Conservation (phyloP, 1,139 yeast genomes). For the Ashbya aceris region DNA sequence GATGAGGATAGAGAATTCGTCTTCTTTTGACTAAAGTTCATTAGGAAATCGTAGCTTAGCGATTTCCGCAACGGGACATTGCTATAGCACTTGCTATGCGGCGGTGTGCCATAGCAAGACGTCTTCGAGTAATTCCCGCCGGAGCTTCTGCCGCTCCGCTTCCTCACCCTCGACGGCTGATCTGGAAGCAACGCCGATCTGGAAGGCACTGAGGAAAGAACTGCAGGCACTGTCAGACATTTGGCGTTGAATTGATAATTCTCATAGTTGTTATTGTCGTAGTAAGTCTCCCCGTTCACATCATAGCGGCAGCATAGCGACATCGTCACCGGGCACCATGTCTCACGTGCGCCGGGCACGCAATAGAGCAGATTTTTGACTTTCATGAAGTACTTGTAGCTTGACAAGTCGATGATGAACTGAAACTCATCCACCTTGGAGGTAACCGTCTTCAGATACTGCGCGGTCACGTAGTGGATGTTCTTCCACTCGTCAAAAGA, state of each 20-base stretch:
- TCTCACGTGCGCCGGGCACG: conserved; percentile 7
- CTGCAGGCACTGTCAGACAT: conserved; percentile 8
- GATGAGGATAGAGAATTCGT: neutral
- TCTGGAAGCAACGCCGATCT: neutral
- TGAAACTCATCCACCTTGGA: conserved; percentile 22
- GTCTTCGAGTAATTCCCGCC: neutral
- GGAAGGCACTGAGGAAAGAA: neutral
- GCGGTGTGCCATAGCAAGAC: conserved; percentile 1
- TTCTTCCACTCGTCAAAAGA: conserved; percentile 27
- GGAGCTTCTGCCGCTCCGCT: neutral
- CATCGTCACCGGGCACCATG: conserved; percentile 15
- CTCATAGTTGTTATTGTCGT: conserved; percentile 27
- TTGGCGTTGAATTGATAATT: conserved; percentile 19
- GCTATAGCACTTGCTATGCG: neutral
- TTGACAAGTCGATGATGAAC: conserved; percentile 22
- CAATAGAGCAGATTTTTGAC: conserved; percentile 18
- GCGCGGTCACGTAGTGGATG: conserved; percentile 25
- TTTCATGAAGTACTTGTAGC: conserved; percentile 27
- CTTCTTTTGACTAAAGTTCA: conserved; percentile 3
- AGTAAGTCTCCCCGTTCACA: conserved; percentile 25
- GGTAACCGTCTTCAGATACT: conserved; percentile 20
- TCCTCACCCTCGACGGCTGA: neutral
- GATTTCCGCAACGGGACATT: conserved; percentile 5
- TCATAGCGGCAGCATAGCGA: conserved; percentile 27
- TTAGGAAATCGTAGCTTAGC: conserved; percentile 13